These are phyloP conservation scores for Botrytis paeoniae DNA, from an alignment of 2,329 filamentous ascomycete species.

Conservation along the genomic window DNA sequence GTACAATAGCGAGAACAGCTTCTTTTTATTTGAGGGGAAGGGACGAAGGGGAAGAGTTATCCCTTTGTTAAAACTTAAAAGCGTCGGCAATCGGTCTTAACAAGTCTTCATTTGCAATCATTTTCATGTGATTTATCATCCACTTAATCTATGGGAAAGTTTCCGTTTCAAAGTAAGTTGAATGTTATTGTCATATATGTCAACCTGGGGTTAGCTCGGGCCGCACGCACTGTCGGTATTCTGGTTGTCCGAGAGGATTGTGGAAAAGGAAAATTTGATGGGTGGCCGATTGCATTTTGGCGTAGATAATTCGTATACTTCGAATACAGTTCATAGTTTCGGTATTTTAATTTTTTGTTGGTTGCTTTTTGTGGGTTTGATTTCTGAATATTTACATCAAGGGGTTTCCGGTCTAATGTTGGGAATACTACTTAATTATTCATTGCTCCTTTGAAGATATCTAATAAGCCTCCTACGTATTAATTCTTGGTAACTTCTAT, in stretches of 20 bases:
- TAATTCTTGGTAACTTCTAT: background rate
- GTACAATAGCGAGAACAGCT: background rate
- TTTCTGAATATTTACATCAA: background rate
- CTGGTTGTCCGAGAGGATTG: slow-evolving; percentile 10
- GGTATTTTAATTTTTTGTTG: background rate
- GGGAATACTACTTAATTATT: background rate
- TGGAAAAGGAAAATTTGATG: background rate
- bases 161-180: background rate
- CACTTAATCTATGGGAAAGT: background rate
- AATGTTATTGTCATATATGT: background rate
- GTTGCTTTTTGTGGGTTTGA: background rate
- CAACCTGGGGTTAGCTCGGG: background rate
- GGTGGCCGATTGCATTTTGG: background rate
- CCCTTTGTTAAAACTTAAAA: background rate
- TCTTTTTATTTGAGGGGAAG: background rate
- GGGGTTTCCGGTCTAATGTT: background rate
- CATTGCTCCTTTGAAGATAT: background rate
- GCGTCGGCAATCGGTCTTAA: background rate
- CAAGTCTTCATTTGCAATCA: background rate
- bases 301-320: background rate
- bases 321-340: background rate
- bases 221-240: slow-evolving; percentile 7
- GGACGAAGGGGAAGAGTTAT: background rate
- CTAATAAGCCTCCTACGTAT: background rate
- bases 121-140: background rate